Evolutionary conservation across 2,329 filamentous ascomycete species (phyloP).

Genomic region (Alternaria sp.): DNA sequence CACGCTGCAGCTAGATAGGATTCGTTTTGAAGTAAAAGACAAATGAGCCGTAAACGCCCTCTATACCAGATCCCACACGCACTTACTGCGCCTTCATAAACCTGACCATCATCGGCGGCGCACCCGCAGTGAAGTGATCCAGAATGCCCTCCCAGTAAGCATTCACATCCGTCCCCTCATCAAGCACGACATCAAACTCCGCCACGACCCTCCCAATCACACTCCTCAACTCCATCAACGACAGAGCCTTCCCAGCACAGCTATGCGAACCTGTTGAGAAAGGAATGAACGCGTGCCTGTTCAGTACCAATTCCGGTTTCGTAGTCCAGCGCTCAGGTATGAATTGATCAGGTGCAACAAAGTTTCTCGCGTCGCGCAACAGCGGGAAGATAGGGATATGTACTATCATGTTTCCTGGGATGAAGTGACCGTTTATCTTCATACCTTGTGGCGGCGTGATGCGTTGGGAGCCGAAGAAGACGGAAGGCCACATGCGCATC

Average conservation of each 20-base stretch:
- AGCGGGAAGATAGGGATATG: conserved; percentile 26
- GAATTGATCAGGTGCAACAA: conserved; percentile 29
- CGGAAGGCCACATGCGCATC: conserved; percentile 35
- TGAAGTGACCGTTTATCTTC: conserved; percentile 21
- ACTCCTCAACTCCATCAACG: conserved; percentile 68
- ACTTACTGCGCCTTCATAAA: conserved; percentile 11
- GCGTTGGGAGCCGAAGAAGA: conserved; percentile 35
- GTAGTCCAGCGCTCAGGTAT: conserved; percentile 34
- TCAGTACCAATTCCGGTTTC: conserved; percentile 21
- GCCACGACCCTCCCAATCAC: conserved; percentile 65
- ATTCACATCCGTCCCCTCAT: conserved; percentile 20
- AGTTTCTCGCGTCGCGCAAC: conserved; percentile 27
- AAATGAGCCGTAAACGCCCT: background rate
- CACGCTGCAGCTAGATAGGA: background rate
- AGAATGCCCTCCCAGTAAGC: conserved; percentile 26
- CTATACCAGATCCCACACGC: background rate
- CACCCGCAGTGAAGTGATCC: conserved; percentile 34
- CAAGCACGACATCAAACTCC: conserved; percentile 58
- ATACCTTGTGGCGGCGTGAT: conserved; percentile 39
- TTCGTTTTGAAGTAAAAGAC: background rate
- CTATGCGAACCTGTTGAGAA: conserved; percentile 71
- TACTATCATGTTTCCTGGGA: conserved; percentile 39
- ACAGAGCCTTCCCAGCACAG: conserved; percentile 71
- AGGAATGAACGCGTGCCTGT: conserved; percentile 68
- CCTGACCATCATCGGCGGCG: conserved; percentile 21